Evolutionary conservation across 2,329 filamentous ascomycete species (phyloP).

Genomic region (Fusarium sp.): DNA sequence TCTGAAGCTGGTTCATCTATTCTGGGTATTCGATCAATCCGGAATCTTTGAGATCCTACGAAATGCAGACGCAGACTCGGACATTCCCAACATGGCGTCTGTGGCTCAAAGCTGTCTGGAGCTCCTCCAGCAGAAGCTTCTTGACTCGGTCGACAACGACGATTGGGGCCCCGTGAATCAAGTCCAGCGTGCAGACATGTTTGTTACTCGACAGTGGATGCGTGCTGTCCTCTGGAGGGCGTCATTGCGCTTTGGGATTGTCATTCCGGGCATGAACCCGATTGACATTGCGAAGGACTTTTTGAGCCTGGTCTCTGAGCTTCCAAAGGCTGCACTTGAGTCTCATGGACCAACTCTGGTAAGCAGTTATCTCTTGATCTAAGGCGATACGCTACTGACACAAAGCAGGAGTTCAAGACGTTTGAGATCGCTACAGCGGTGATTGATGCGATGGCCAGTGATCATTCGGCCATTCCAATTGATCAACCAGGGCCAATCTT

Average conservation of each 20-base stretch:
- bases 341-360: constrained; percentile 61
- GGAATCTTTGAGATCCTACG: constrained; percentile 61
- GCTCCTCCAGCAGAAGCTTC: constrained; percentile 56
- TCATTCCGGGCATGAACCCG: constrained; percentile 49
- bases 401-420: constrained; percentile 55
- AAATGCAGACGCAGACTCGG: constrained; percentile 51
- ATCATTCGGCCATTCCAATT: constrained; percentile 32
- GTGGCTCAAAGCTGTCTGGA: constrained; percentile 51
- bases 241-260: constrained; percentile 49
- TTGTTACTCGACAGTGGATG: constrained; percentile 64
- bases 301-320: constrained; percentile 54
- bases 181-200: constrained; percentile 62
- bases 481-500: constrained; percentile 52
- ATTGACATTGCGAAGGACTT: constrained; percentile 61
- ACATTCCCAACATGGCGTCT: constrained; percentile 46
- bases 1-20: constrained; percentile 60
- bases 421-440: constrained; percentile 61
- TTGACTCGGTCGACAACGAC: constrained; percentile 53
- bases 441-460: constrained; percentile 52
- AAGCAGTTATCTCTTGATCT: background rate
- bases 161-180: constrained; percentile 56
- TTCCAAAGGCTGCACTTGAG: constrained; percentile 60
- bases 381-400: fast-evolving
- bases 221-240: constrained; percentile 60
- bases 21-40: constrained; percentile 63